Conservation (phyloP, 305 asterid species). For the Fraxinus dipetala region DNA sequence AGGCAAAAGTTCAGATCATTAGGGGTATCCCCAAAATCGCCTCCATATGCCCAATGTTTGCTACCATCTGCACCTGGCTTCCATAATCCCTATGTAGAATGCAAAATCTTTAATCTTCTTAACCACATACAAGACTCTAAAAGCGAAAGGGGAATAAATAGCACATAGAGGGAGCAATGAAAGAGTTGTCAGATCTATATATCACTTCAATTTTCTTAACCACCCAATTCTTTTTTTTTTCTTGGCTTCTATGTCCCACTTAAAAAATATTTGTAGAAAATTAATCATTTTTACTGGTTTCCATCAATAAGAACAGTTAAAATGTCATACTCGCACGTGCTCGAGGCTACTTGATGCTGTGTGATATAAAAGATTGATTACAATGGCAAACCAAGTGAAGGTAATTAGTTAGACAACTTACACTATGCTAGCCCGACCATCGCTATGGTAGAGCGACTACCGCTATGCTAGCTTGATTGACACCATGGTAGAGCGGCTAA, state of each 20-base stretch:
- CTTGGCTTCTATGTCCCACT: background rate
- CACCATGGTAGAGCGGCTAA: background rate
- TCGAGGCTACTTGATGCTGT: background rate
- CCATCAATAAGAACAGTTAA: background rate
- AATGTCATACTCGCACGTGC: background rate
- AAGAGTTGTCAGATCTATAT: background rate
- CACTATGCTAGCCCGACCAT: background rate
- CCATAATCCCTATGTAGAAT: slow-evolving; percentile 53
- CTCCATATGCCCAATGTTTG: slow-evolving; percentile 97
- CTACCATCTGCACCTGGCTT: slow-evolving; percentile 67
- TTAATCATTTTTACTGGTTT: background rate
- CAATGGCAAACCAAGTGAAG: background rate
- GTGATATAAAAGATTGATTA: background rate
- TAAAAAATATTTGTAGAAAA: background rate
- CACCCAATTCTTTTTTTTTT: background rate
- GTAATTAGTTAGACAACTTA: background rate
- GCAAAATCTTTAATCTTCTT: background rate
- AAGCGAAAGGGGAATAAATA: background rate
- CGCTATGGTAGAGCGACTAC: background rate
- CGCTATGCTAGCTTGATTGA: background rate
- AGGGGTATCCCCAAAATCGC: slow-evolving; percentile 91
- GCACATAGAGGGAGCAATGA: background rate
- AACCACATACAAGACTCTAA: background rate
- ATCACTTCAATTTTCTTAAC: background rate
- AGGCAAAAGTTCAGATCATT: slow-evolving; percentile 90